Conservation (phyloP, 805 yeast genomes). For the Candida tammaniensis region DNA sequence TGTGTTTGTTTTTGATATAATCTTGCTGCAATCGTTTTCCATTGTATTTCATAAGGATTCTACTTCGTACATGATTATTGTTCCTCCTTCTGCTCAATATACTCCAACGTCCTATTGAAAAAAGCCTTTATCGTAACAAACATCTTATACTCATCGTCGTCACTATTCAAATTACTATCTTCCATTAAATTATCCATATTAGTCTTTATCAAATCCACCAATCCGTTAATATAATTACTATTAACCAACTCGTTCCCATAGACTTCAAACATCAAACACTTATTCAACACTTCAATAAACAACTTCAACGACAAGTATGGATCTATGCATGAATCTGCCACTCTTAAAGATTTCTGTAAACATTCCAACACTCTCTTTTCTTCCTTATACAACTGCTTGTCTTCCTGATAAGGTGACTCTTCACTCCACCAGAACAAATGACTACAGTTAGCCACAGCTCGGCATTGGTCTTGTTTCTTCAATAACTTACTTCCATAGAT, state of each 20-base stretch:
- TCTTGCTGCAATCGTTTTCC: too few species aligned
- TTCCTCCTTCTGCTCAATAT: slow-evolving; percentile 64
- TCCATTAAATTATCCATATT: slow-evolving; percentile 49
- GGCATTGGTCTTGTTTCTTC: slow-evolving; percentile 92
- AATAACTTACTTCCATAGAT: slow-evolving; percentile 83
- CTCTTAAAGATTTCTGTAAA: slow-evolving; percentile 79
- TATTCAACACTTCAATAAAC: slow-evolving; percentile 85
- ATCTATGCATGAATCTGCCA: slow-evolving; percentile 95
- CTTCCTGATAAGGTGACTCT: slow-evolving; percentile 21
- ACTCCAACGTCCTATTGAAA: slow-evolving; percentile 70
- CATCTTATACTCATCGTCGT: slow-evolving; percentile 21
- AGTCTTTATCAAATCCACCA: slow-evolving; percentile 76
- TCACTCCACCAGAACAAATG: slow-evolving; percentile 95
- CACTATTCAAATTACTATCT: slow-evolving; percentile 18
- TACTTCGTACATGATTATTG: too few species aligned
- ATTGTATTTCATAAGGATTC: too few species aligned
- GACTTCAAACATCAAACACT: slow-evolving; percentile 80
- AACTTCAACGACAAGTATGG: slow-evolving; percentile 67
- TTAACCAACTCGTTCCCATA: slow-evolving; percentile 74
- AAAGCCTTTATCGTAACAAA: slow-evolving; percentile 24
- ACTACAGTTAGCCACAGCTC: slow-evolving; percentile 82
- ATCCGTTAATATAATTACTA: slow-evolving; percentile 74
- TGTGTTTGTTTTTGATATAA: too few species aligned
- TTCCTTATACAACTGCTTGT: slow-evolving; percentile 31
- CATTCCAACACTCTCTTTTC: slow-evolving; percentile 84